These are phyloP conservation scores for Pachyrhizus erosus DNA, from an alignment of 306 rosid genomes.

Conservation along the genomic window DNA sequence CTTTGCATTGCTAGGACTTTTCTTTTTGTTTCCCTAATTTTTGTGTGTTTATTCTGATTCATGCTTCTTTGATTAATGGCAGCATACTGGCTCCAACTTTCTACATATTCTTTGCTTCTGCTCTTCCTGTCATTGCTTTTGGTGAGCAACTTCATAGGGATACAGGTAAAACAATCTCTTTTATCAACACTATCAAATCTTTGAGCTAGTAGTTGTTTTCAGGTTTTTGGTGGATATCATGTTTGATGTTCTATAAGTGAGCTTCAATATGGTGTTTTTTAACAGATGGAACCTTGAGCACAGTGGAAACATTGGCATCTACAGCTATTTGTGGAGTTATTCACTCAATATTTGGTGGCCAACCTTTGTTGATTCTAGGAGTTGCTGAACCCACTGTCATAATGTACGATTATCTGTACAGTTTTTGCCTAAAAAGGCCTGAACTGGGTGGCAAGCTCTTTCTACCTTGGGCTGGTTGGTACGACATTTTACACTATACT, in stretches of 20 bases:
- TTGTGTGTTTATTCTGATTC: conserved; percentile 11
- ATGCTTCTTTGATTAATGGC: conserved; percentile 3
- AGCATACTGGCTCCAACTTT: conserved; percentile 90
- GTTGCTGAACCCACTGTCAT: conserved; percentile 98
- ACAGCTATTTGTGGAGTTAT: conserved; percentile 90
- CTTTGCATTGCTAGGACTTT: not conserved
- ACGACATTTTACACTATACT: conserved; percentile 25
- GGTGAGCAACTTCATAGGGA: conserved; percentile 85
- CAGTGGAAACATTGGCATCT: conserved; percentile 90
- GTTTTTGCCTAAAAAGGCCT: conserved; percentile 60
- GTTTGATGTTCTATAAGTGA: not conserved
- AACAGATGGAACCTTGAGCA: conserved; percentile 84
- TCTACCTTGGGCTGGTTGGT: conserved; percentile 89
- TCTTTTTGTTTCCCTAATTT: not conserved
- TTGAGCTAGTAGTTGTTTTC: not conserved
- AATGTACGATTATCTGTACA: conserved; percentile 80
- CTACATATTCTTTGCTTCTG: conserved; percentile 92
- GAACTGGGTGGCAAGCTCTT: conserved; percentile 67
- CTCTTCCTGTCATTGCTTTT: conserved; percentile 90
- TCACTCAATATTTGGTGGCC: conserved; percentile 91
- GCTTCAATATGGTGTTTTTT: conserved; percentile 3
- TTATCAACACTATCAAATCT: not conserved
- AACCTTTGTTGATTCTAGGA: conserved; percentile 89
- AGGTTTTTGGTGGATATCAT: not conserved
- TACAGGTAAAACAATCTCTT: conserved; percentile 62